These are phyloP conservation scores for Rubia tinctorum DNA, from an alignment of 305 asterid species.

Conservation along the genomic window DNA sequence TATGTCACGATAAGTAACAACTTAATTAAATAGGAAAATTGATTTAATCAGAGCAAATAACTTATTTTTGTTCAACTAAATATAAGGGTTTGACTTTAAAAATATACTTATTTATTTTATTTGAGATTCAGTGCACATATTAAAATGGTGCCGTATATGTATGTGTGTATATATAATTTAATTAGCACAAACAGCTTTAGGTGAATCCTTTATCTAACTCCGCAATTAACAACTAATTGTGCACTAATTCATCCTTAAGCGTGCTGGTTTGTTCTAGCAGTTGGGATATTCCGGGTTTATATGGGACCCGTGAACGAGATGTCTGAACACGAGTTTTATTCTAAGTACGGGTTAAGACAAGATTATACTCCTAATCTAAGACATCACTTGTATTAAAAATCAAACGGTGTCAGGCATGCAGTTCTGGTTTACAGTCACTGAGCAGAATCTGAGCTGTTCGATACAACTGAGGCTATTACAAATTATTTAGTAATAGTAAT, in stretches of 20 bases:
- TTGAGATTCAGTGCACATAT: neutral
- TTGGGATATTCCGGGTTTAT: conserved; percentile 11
- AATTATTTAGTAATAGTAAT: neutral
- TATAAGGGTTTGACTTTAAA: neutral
- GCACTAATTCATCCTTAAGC: conserved; percentile 21
- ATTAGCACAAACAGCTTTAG: conserved; percentile 17
- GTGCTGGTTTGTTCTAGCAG: conserved; percentile 26
- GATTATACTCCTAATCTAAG: neutral
- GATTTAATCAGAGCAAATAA: too few relatives aligned
- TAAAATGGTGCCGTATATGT: neutral
- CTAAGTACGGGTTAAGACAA: neutral
- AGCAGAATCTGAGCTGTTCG: conserved; percentile 1
- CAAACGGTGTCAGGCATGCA: conserved; percentile 4
- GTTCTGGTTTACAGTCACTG: neutral
- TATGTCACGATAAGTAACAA: too few relatives aligned
- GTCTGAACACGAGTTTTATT: neutral
- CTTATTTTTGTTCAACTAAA: too few relatives aligned
- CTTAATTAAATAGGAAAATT: too few relatives aligned
- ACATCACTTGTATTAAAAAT: neutral
- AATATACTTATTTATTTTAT: neutral
- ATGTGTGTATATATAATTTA: neutral
- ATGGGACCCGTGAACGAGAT: conserved; percentile 21
- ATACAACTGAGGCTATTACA: neutral
- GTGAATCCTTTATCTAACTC: conserved; percentile 22
- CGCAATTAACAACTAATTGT: conserved; percentile 21